Evolutionary conservation across 2,329 filamentous ascomycete genomes (phyloP), one percentile per base, ranked within the genome.

Genomic region (Sordariomycetes sp.): DNA sequence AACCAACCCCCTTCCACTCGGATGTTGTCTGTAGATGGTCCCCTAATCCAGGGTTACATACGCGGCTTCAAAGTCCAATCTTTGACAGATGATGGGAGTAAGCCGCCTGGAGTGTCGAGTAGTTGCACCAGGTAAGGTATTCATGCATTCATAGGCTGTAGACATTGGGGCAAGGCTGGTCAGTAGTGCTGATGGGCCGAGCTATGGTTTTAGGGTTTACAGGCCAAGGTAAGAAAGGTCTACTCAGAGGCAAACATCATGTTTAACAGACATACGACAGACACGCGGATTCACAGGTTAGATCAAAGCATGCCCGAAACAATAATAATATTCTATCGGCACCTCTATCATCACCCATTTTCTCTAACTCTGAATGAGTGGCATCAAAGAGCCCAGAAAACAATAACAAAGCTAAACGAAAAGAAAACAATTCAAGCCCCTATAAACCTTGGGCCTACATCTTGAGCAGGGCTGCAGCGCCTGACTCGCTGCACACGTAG

Each of bases 401-500:
- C 6, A n/a, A 7, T n/a, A 46, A 46, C 5, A 46, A 7, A 7
- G 16, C 16, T n/a, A n/a, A 50, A 24, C n/a, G 46, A 11, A 50
- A 50, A 50, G 8, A 3, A 24, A 50, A 14, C 11, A 12, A 12
- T 11, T 6, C 11, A 22, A 22, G 5, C 16, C 7, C 34, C 11
- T n/a, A 34, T 10, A 24, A 12, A 18, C 22, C 22, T 14, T 40
- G 46, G 12, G 2, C 8, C 60, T 60, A 65, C 35, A 68, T 63
- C 34, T 65, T 69, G 61, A 96, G 72, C 55, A 96, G 76, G 18
- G 89, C 90, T 64, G 79, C 81, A 32, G 92, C 94, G 53, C 90
- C 93, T 22, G 88, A 82, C 82, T 99, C 94, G 73, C 91, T 97
- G 71, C 88, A 96, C 65, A 97, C 88, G 70, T 97, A 97, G 63